phyloP scores from a whole-genome alignment of 148 eudicot species.

The Rhododendron ferrugineum region DNA sequence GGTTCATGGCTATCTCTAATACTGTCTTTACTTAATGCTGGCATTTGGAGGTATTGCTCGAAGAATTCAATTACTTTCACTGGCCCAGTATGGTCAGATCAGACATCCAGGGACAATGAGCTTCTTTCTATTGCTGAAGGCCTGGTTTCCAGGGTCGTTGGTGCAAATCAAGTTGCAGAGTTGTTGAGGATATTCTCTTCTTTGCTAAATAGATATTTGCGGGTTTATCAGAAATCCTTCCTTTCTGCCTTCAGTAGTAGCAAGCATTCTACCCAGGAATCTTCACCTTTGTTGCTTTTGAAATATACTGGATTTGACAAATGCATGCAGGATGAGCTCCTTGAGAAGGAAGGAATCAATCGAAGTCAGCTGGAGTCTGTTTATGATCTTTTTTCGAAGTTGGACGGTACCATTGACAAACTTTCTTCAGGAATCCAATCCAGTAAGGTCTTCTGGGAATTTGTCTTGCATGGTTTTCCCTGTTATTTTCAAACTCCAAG shows the following conservation, averaged over 20 bases:
- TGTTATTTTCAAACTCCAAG: conserved; percentile 47
- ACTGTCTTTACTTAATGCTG: conserved; percentile 52
- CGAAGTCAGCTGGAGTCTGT: conserved; percentile 47
- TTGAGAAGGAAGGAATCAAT: conserved; percentile 38
- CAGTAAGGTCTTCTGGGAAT: conserved; percentile 50
- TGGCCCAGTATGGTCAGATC: conserved; percentile 25
- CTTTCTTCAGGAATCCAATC: conserved; percentile 50
- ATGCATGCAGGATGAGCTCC: conserved; percentile 46
- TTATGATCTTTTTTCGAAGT: conserved; percentile 45
- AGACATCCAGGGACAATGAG: conserved; percentile 40
- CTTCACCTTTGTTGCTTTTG: conserved; percentile 57
- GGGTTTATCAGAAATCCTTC: conserved; percentile 61
- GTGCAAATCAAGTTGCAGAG: conserved; percentile 34
- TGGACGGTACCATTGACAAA: conserved; percentile 42
- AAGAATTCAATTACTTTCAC: conserved; percentile 37
- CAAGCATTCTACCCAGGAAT: conserved; percentile 23
- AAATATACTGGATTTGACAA: conserved; percentile 65
- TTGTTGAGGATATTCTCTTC: conserved; percentile 52
- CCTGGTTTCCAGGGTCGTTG: conserved; percentile 36
- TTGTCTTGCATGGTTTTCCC: conserved; percentile 87
- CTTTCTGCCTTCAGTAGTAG: conserved; percentile 33
- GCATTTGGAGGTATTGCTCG: conserved; percentile 36
- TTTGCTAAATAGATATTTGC: conserved; percentile 47
- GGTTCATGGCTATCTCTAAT: conserved; percentile 79
- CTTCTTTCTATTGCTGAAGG: conserved; percentile 53